phyloP scores from a whole-genome alignment of 345 rosid species.

The Gynandropsis gynandra region DNA sequence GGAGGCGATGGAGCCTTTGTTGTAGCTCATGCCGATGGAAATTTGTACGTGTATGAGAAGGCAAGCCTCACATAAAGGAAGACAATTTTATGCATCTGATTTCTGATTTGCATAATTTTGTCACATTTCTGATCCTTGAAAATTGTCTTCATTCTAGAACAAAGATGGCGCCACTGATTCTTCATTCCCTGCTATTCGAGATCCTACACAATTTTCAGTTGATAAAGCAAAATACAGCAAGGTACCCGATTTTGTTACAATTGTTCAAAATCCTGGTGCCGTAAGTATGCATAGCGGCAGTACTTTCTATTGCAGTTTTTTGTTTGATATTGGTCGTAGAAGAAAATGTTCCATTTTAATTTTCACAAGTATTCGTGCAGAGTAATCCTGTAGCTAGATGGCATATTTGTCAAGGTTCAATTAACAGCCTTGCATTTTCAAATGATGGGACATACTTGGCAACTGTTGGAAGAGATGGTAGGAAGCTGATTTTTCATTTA shows the following conservation, averaged over 20 bases:
- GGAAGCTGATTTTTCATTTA: neutral
- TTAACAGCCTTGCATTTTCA: slow-evolving; percentile 85
- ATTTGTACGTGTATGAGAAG: slow-evolving; percentile 91
- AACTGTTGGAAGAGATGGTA: slow-evolving; percentile 99
- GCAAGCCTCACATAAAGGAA: slow-evolving; percentile 42
- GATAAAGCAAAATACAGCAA: slow-evolving; percentile 86
- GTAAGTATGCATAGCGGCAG: slow-evolving; percentile 1
- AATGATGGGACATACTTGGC: slow-evolving; percentile 77
- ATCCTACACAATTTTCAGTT: slow-evolving; percentile 77
- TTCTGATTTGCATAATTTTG: slow-evolving; percentile 6
- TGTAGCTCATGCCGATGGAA: slow-evolving; percentile 98
- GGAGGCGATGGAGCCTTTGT: slow-evolving; percentile 91
- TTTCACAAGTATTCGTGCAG: slow-evolving; percentile 41
- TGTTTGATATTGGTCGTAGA: slow-evolving; percentile 8
- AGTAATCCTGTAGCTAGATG: slow-evolving; percentile 96
- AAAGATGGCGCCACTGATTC: slow-evolving; percentile 93
- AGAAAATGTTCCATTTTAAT: slow-evolving; percentile 20
- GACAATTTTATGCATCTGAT: slow-evolving; percentile 7
- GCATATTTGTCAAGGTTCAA: slow-evolving; percentile 95
- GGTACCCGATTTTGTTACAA: slow-evolving; percentile 39
- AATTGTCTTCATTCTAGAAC: slow-evolving; percentile 36
- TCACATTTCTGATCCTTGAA: slow-evolving; percentile 13
- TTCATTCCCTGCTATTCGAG: slow-evolving; percentile 87
- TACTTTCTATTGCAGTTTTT: neutral
- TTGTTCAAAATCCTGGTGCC: slow-evolving; percentile 7